Conservation (phyloP, 345 rosid species). For the Noccaea caerulescens region DNA sequence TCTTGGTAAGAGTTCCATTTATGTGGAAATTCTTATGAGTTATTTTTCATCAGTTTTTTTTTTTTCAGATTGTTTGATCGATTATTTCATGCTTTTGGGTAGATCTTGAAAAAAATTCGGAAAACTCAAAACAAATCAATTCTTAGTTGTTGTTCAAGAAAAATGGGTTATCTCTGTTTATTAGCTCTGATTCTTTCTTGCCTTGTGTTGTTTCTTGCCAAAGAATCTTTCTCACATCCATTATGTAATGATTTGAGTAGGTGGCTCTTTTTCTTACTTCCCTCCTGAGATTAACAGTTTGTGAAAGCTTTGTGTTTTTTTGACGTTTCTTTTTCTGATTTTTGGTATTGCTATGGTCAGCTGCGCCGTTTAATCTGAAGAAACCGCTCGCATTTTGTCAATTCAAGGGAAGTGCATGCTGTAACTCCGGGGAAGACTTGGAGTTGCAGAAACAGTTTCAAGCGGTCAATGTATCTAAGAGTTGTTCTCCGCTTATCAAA, state of each 20-base stretch:
- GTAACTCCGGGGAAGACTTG: constrained; percentile 27
- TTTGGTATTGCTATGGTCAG: constrained; percentile 30
- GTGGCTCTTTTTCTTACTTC: constrained; percentile 25
- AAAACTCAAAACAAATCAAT: background rate
- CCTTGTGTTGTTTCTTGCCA: constrained; percentile 51
- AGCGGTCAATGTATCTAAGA: constrained; percentile 26
- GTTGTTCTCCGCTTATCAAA: constrained; percentile 38
- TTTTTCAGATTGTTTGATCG: constrained; percentile 1
- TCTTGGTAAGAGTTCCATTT: constrained; percentile 31
- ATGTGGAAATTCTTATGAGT: background rate
- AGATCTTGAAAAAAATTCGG: background rate
- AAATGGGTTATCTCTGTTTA: constrained; percentile 15
- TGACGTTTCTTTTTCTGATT: constrained; percentile 1
- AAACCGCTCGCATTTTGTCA: constrained; percentile 36
- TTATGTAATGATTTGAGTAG: constrained; percentile 69
- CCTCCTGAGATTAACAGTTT: background rate
- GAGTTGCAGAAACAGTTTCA: constrained; percentile 32
- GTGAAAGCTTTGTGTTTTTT: background rate
- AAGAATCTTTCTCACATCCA: constrained; percentile 51
- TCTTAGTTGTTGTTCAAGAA: constrained; percentile 18
- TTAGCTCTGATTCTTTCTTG: constrained; percentile 27
- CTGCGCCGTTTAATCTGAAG: constrained; percentile 31
- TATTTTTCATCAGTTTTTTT: background rate
- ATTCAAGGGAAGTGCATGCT: constrained; percentile 43
- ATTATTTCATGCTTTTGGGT: background rate